Evolutionary conservation across 2,329 filamentous ascomycete genomes (phyloP).

Genomic region (Fusarium devonianum): DNA sequence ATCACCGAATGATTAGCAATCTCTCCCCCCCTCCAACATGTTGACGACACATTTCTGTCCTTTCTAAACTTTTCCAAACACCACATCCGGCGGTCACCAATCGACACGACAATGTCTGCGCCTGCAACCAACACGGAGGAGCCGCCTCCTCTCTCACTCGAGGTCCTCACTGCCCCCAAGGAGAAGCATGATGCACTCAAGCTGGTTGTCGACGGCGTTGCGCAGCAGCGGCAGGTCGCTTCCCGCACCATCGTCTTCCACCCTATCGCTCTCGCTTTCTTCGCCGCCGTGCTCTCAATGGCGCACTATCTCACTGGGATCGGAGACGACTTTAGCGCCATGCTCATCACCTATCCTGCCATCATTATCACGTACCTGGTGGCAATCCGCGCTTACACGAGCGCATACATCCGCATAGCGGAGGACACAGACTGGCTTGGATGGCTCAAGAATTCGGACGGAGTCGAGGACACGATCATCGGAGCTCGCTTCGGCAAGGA

Average conservation of each 20-base stretch:
- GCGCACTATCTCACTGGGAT: constrained; percentile 52
- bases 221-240: constrained; percentile 78
- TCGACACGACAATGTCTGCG: constrained; percentile 12
- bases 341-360: constrained; percentile 63
- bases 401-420: constrained; percentile 68
- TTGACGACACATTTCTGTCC: background rate
- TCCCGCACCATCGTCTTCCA: constrained; percentile 70
- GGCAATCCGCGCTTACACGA: constrained; percentile 65
- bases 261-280: constrained; percentile 57
- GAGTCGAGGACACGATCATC: constrained; percentile 62
- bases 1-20: background rate
- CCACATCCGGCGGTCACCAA: background rate
- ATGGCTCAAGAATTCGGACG: constrained; percentile 51
- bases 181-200: constrained; percentile 73
- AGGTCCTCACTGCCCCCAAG: constrained; percentile 56
- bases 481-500: constrained; percentile 71
- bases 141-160: constrained; percentile 68
- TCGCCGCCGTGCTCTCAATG: constrained; percentile 50
- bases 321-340: constrained; percentile 60
- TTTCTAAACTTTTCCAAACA: background rate
- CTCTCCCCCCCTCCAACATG: background rate
- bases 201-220: constrained; percentile 80
- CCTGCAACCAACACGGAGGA: constrained; percentile 33
- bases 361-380: constrained; percentile 69
- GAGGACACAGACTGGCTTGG: constrained; percentile 70